Base-by-base conservation (phyloP, 2,329 filamentous ascomycete genomes). In the Xylaria sp. region DNA sequence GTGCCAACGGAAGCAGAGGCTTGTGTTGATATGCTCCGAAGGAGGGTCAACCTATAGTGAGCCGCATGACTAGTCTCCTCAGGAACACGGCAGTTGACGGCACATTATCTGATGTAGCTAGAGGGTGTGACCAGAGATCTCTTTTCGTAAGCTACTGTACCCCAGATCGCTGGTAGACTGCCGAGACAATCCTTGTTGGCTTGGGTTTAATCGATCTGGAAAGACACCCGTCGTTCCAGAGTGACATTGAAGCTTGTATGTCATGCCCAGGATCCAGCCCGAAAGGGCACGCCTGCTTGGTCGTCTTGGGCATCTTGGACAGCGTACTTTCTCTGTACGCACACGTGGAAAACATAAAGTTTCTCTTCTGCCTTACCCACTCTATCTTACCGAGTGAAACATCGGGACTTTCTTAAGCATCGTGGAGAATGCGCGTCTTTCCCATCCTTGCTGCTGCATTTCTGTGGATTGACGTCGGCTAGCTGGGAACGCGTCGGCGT, bases 341-440 rank as follows among this genome's bases (percentile, higher is more conserved):
- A 47, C 58, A 58, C 60, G 60, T 65, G 55, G 57, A 51, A 62
- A 60, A 53, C 41, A 31, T 38, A 54, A 59, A 68, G 54, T 62
- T 53, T 29, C 40, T 51, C 44, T 21, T 54, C 25, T 65, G 49
- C 33, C 49, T 58, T 60, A 53, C 51, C 57, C 57, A 58, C 52
- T 54, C 19, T 47, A 23, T 51, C 58, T 67, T 71, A 68, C 69
- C 70, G 70, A 70, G 65, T 70, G 69, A 67, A 67, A 72, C 68
- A 66, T 71, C 68, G 69, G 70, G 66, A 64, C 59, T 69, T 67
- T 71, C 54, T 65, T 67, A 64, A 65, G 62, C 65, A 63, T 68
- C 68, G 65, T 68, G 65, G 65, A 57, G 65, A 64, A 61, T 61
- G 61, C 56, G 62, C 56, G 60, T 56, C 11, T 35, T 25, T 49